Base-by-base conservation (phyloP, 2,329 filamentous ascomycete genomes). In the Cercospora zeina region DNA sequence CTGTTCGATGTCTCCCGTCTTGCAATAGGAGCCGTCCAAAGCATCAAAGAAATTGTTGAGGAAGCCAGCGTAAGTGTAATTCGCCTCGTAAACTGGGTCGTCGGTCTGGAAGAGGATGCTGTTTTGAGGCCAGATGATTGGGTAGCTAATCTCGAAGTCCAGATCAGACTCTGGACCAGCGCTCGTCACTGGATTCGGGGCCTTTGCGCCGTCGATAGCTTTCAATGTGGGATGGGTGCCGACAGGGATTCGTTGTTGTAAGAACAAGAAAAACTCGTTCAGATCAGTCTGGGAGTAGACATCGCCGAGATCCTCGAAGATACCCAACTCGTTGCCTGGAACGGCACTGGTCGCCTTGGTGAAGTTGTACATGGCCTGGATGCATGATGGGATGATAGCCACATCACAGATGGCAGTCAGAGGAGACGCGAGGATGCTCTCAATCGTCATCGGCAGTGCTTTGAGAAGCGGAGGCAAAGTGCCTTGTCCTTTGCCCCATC, bases 21-120 rank as follows among this genome's bases (percentile, higher is more conserved):
- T 78, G 74, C 83, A 84, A 72, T 84, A 85, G 53, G 77, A 80
- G 5, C 80, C 81, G 65, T 83, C 81, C 42, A 83, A 76, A 31
- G 81, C 82, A 60, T 67, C 65, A 36, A 67, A 61, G 69, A 82
- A 81, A 57, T 77, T 81, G 72, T 79, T 79, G 34, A 81, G 66
- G 63, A 80, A 50, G 36, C 70, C 72, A 16, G 60, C 64, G 24
- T 66, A 64, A 13, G 66, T 75, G 75, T 47, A 78, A 62, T 70
- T 82, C 21, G 68, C 68, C 58, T 73, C 71, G 61, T 68, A 73
- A 9, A 69, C 66, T 45, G 64, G 62, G 54, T 74, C 70, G 58
- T 83, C 81, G 0, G 79, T 78, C 69, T 82, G 79, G 69, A 77
- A 82, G 45, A 82, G 73, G n/a, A 79, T 77, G 0, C 79, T 72